Evolutionary conservation across 2,329 filamentous ascomycete species (phyloP).

Genomic region (Cladosporium sp.): DNA sequence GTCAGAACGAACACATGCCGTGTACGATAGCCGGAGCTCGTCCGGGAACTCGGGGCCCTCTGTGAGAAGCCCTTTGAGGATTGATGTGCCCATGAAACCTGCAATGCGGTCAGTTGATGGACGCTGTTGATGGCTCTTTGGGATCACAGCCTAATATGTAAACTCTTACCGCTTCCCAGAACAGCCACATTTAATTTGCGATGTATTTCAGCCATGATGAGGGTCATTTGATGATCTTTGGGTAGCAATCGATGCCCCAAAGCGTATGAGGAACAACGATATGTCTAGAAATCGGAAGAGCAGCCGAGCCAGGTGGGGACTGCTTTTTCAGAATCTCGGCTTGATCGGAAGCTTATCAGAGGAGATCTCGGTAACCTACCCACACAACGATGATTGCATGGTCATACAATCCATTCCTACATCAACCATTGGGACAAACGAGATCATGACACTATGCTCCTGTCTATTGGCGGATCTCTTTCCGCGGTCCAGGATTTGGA

Average conservation of each 20-base stretch:
- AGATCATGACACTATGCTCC: background rate
- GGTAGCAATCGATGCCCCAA: no score
- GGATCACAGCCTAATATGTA: background rate
- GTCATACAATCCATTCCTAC: background rate
- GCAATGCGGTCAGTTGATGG: background rate
- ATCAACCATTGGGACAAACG: no score
- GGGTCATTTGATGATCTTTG: background rate
- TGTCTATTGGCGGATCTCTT: background rate
- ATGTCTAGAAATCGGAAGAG: background rate
- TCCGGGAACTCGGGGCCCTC: conserved; percentile 1
- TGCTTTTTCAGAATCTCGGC: background rate
- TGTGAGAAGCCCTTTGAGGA: conserved; percentile 23
- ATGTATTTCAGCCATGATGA: background rate
- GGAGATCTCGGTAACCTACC: background rate
- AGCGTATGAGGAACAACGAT: no score
- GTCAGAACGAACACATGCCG: conserved; percentile 21
- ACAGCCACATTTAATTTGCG: background rate
- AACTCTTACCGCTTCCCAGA: conserved; percentile 9
- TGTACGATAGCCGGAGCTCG: conserved; percentile 17
- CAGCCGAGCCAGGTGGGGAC: background rate
- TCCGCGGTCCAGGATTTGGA: background rate
- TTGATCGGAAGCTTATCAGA: background rate
- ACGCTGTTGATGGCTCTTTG: background rate
- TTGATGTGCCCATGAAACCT: conserved; percentile 30
- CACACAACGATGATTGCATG: background rate